A percentile compares a stretch with the other conserved stretches of the same genome.
Conservation (phyloP, 192 early-diverging fungal species). For the Entomortierella lignicola region DNA sequence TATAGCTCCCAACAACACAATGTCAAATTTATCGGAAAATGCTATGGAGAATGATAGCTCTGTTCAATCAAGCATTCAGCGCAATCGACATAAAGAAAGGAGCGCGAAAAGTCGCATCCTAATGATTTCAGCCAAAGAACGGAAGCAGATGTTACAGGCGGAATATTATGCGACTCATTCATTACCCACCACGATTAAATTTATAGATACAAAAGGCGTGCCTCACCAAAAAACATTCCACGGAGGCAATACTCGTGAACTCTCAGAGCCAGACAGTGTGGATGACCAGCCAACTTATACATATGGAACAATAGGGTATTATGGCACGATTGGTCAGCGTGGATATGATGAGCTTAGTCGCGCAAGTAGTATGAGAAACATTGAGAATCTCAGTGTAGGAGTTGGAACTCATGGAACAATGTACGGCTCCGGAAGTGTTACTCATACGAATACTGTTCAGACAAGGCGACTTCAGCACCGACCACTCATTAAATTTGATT, state of each 20-base stretch:
- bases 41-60: constrained; percentile 9
- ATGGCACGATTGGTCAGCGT: too few species aligned
- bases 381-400: not conserved
- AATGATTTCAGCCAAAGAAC: constrained; percentile 43
- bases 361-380: not conserved
- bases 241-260: not conserved
- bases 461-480: constrained; percentile 25
- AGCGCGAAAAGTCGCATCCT: constrained; percentile 16
- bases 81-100: constrained; percentile 8
- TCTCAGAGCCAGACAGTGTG: not conserved
- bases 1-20: not conserved
- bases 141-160: constrained; percentile 49
- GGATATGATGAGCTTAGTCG: not conserved
- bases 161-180: constrained; percentile 45
- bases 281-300: not conserved
- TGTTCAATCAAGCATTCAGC: constrained; percentile 15
- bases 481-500: constrained; percentile 38
- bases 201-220: constrained; percentile 39
- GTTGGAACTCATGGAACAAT: constrained; percentile 13
- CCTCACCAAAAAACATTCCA: constrained; percentile 26
- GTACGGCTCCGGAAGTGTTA: constrained; percentile 17
- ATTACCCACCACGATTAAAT: constrained; percentile 30
- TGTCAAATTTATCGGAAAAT: not conserved
- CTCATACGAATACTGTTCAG: constrained; percentile 9
- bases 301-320: constrained; percentile 19